phyloP scores from a whole-genome alignment of 169 alveolate species.

The Miamiensis avidus region DNA sequence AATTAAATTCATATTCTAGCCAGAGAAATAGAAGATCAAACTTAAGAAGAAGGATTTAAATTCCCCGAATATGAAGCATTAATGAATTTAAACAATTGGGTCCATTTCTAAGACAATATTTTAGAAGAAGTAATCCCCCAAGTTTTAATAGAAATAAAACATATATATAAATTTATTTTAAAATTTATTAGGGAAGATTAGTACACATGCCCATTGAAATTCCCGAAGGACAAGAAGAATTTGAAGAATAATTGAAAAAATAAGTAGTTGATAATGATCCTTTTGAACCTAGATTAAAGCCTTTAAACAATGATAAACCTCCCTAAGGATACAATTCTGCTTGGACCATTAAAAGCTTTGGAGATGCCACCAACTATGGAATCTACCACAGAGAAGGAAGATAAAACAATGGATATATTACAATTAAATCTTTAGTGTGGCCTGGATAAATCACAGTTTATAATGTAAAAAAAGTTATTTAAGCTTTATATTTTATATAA shows the following conservation, averaged over 20 bases:
- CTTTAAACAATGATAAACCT: constrained; percentile 20
- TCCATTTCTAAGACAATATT: constrained; percentile 24
- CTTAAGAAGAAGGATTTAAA: constrained; percentile 19
- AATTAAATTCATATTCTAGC: neutral
- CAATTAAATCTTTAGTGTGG: constrained; percentile 38
- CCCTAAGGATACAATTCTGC: constrained; percentile 26
- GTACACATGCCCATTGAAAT: constrained; percentile 14
- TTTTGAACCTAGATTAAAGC: constrained; percentile 36
- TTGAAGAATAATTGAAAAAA: constrained; percentile 33
- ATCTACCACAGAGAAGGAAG: constrained; percentile 15
- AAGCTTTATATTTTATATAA: neutral
- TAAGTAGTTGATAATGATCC: constrained; percentile 35
- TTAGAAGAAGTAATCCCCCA: constrained; percentile 16
- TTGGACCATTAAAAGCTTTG: constrained; percentile 38
- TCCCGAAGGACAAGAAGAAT: constrained; percentile 32
- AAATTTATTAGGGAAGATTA: constrained; percentile 30
- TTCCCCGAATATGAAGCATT: constrained; percentile 33
- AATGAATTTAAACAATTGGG: constrained; percentile 33
- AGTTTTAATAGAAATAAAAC: neutral
- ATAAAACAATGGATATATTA: constrained; percentile 43
- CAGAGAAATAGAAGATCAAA: constrained; percentile 7
- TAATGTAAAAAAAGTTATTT: constrained; percentile 14
- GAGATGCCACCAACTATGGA: constrained; percentile 44
- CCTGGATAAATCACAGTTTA: constrained; percentile 45
- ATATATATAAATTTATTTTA: no score